Evolutionary conservation across 1,139 yeast species (phyloP).

Genomic region (Insectozyma bohioensis): DNA sequence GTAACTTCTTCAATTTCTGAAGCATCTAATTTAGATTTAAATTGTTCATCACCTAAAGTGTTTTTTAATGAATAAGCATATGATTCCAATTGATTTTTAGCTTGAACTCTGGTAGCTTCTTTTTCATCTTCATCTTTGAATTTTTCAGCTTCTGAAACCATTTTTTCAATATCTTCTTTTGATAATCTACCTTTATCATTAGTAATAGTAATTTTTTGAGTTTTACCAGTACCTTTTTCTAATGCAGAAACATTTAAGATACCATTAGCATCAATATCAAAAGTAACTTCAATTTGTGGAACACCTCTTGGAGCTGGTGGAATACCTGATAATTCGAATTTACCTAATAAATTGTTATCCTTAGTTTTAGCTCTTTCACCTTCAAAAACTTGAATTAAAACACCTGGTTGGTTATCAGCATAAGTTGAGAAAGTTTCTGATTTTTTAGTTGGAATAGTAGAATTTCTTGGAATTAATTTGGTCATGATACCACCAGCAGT

Average conservation of each 20-base stretch:
- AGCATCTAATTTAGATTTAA: constrained; percentile 80
- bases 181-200: constrained; percentile 54
- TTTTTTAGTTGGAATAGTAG: constrained; percentile 95
- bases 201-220: constrained; percentile 51
- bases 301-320: constrained; percentile 99
- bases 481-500: constrained; percentile 99
- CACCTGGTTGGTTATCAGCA: constrained; percentile 97
- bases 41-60: constrained; percentile 74
- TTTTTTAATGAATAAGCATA: constrained; percentile 89
- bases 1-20: constrained; percentile 77
- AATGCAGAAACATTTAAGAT: constrained; percentile 90
- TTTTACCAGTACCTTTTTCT: constrained; percentile 91
- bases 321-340: constrained; percentile 91
- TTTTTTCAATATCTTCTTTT: constrained; percentile 51
- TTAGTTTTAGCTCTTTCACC: constrained; percentile 97
- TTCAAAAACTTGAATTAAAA: constrained; percentile 91
- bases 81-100: constrained; percentile 89
- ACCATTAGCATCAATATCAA: constrained; percentile 93
- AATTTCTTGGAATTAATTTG: constrained; percentile 93
- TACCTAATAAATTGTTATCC: constrained; percentile 94
- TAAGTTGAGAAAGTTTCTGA: constrained; percentile 96
- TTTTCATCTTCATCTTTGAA: constrained; percentile 50
- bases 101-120: constrained; percentile 49
- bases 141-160: constrained; percentile 52
- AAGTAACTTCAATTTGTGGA: constrained; percentile 95